Base-by-base conservation (phyloP, 2,329 filamentous ascomycete species). In the Blumeriella jaapii region DNA sequence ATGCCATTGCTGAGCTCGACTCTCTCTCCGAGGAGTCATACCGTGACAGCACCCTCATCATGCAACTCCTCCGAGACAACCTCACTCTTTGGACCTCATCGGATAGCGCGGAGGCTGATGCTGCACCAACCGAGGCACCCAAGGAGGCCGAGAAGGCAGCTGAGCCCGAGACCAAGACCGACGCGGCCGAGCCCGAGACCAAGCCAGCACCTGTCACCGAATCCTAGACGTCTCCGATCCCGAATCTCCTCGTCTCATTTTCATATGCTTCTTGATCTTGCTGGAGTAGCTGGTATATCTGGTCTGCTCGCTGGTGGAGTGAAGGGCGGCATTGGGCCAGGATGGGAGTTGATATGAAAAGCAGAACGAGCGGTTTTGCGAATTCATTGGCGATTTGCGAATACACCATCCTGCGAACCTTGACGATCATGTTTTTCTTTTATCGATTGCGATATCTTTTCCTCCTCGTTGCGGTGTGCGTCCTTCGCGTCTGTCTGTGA, bases 51-150 rank as follows among this genome's bases (percentile, higher is more conserved):
- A 96, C 89, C 41, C 77, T 96, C 55, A 95, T 96, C 72, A 96
- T 95, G 89, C 89, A 96, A 74, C 75, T 96, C 46, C 81, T 96
- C 62, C 84, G 89, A 60, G 89, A 95, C 71, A 96, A 95, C 74
- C 74, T 96, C 46, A 95, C 87, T 50, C 81, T 95, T 63, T 95
- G 87, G 87, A 95, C 87, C 54, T 95, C 87, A 52, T 93, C 86
- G 41, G 87, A 94, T 61, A 83, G 74, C 54, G 78, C 70, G 55
- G 89, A 94, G 63, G 69, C 72, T 42, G 83, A 89, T 64, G 67
- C 61, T 48, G 56, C 58, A 37, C 52, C 67, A 39, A 66, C 77
- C 47, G 68, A 67, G 42, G 64, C 71, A 53, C 64, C 72, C 31
- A 77, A 79, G 68, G 77, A 83, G 57, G 69, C 73, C 57, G 61